Percentiles rank a stretch among this genome's conserved stretches.
These are phyloP conservation scores for Nannizzia gypsea DNA, from an alignment of 2,329 filamentous ascomycete species.

Conservation along the genomic window DNA sequence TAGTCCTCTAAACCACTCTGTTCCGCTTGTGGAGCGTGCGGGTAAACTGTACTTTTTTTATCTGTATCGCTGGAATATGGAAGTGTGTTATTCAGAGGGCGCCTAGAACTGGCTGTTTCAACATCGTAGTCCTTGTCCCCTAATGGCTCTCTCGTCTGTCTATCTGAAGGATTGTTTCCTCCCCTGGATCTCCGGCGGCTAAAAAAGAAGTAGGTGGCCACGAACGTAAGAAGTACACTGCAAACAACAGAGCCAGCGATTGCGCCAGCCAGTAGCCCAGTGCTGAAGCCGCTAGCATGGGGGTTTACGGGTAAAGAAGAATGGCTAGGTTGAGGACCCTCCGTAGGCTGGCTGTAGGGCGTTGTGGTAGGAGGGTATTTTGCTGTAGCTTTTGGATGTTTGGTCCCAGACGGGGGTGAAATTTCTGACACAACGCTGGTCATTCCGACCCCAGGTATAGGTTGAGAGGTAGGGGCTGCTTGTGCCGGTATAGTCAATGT, in stretches of 20 bases:
- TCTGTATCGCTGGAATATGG: not conserved
- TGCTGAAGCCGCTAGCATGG: not conserved
- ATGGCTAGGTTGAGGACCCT: conserved; percentile 3
- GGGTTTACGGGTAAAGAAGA: not conserved
- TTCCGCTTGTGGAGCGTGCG: not conserved
- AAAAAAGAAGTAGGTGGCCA: conserved; percentile 17
- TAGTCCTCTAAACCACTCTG: conserved; percentile 9
- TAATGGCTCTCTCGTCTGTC: not conserved
- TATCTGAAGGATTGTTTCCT: not conserved
- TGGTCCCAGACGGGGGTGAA: not conserved
- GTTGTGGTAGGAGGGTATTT: not conserved
- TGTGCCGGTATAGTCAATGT: too few relatives aligned
- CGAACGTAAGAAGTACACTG: conserved; percentile 15
- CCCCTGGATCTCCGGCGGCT: not conserved
- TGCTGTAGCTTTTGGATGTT: not conserved
- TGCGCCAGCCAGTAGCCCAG: conserved; percentile 16
- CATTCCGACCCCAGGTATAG: not conserved
- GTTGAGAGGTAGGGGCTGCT: too few relatives aligned
- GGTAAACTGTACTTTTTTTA: not conserved
- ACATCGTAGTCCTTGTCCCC: not conserved
- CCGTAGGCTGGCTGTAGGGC: not conserved
- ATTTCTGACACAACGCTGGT: not conserved
- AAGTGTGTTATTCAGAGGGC: not conserved
- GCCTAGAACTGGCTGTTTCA: not conserved
- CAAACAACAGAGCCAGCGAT: conserved; percentile 19